Evolutionary conservation across 2,329 filamentous ascomycete species (phyloP).

Genomic region (Dryadomyces quercivorus): DNA sequence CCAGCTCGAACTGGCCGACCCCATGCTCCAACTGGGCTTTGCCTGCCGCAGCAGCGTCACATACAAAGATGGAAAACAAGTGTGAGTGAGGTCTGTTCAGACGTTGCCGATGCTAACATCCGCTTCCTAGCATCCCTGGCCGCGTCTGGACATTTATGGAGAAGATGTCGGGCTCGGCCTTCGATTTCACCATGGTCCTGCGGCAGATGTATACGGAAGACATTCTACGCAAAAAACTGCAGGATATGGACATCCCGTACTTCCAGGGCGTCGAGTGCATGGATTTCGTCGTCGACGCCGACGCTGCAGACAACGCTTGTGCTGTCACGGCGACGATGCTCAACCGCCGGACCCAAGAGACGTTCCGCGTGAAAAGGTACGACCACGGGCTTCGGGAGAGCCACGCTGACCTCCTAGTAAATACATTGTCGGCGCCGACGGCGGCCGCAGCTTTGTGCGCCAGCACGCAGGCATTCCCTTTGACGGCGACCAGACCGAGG

Average conservation of each 20-base stretch:
- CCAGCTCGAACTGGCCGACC: conserved; percentile 34
- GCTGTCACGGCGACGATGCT: conserved; percentile 77
- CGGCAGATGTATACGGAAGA: conserved; percentile 43
- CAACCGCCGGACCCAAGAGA: conserved; percentile 69
- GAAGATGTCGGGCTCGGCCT: conserved; percentile 36
- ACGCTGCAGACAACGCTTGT: conserved; percentile 83
- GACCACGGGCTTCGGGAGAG: too few relatives aligned
- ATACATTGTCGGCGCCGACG: conserved; percentile 39
- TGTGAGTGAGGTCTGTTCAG: conserved; percentile 10
- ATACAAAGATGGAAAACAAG: conserved; percentile 34
- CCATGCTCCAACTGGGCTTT: conserved; percentile 38
- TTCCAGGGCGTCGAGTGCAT: conserved; percentile 23
- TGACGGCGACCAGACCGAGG: conserved; percentile 33
- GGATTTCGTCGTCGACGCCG: conserved; percentile 26
- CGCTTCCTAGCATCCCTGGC: conserved; percentile 16
- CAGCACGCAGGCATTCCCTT: conserved; percentile 32
- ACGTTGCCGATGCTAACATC: too few relatives aligned
- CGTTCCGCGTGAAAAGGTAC: conserved; percentile 45
- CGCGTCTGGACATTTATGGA: conserved; percentile 41
- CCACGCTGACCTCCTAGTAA: conserved; percentile 17
- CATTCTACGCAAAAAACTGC: conserved; percentile 31
- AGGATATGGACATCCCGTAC: conserved; percentile 22
- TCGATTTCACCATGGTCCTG: conserved; percentile 39
- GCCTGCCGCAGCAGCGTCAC: conserved; percentile 35
- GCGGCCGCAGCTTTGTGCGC: conserved; percentile 35